A percentile compares a stretch with the other conserved stretches of the same genome.
Evolutionary conservation across 1,284 basidiomycete genomes (phyloP).

Genomic region (Caloboletus inedulis): DNA sequence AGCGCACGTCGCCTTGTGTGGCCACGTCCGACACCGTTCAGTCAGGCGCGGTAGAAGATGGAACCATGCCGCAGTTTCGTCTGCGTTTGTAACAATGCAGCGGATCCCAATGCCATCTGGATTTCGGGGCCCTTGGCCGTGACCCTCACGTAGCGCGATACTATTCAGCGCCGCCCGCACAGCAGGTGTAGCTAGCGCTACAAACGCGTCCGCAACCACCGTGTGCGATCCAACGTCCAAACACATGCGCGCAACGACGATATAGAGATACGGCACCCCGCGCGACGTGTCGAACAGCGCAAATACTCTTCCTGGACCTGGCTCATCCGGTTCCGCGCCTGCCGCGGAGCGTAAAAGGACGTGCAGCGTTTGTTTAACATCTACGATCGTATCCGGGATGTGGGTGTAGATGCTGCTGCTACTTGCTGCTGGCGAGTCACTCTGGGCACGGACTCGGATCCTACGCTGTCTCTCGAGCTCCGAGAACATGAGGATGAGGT

Average conservation of each 20-base stretch:
- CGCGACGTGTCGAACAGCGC: conserved; percentile 29
- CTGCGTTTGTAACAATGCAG: conserved; percentile 10
- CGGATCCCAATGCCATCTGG: neutral
- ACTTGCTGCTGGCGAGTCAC: too few relatives aligned
- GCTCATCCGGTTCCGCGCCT: conserved; percentile 7
- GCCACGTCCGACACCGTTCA: conserved; percentile 54
- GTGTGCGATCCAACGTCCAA: conserved; percentile 46
- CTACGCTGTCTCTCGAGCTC: conserved; percentile 15
- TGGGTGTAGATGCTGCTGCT: too few relatives aligned
- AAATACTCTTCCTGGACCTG: conserved; percentile 23
- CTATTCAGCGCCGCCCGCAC: neutral
- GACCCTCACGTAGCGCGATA: neutral
- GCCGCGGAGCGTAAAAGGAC: conserved; percentile 24
- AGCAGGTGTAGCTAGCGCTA: conserved; percentile 34
- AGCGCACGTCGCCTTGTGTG: conserved; percentile 43
- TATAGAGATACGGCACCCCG: conserved; percentile 32
- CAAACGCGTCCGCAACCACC: conserved; percentile 42
- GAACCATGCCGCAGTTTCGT: conserved; percentile 44
- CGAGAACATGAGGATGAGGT: conserved; percentile 31
- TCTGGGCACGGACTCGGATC: neutral
- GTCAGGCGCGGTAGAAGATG: conserved; percentile 44
- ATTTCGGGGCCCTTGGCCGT: neutral
- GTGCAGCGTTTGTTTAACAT: conserved; percentile 33
- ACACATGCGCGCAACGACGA: conserved; percentile 41
- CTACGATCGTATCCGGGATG: conserved; percentile 18